Evolutionary conservation across 192 early-diverging fungal genomes (phyloP), one percentile per base, ranked within the genome.

Genomic region (Pecoramyces ruminantium): DNA sequence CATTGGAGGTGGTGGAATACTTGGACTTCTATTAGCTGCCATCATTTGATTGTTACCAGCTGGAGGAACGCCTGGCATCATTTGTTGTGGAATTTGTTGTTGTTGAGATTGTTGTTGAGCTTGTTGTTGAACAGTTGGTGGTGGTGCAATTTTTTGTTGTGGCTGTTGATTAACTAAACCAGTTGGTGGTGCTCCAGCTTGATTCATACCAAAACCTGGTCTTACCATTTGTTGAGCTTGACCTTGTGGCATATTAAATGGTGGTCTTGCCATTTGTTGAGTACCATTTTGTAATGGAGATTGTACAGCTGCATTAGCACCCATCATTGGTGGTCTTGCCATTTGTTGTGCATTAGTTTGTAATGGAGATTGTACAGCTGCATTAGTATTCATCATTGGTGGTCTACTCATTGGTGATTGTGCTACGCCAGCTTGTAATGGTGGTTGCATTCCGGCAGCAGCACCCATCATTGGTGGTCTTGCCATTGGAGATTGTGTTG

Each of bases 281-380:
- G 78, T 84, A 27, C 77, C 78, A 27, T 11, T 29, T 21, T n/a
- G 29, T 86, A 15, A 77, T 42, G 21, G 81, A 78, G 28, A 85
- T 78, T 67, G 85, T 81, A 29, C 51, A 86, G 1, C 77, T 29
- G 25, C 86, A 86, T 39, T 83, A 79, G 78, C 29, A 83, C 85
- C 18, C 78, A 79, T 34, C 77, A 79, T 38, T 25, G 90, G 89
- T 29, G 92, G 81, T 79, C 87, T 87, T 85, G 87, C 85, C 84
- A 21, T 82, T 82, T 21, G 51, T n/a, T 21, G n/a, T 67, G 51
- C 51, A 67, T 6, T 6, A 2, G 51, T n/a, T 80, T 38, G 85
- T 86, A 28, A 77, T 84, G 1, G 34, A 78, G 25, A 86, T 86
- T 79, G 85, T n/a, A n/a, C n/a, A n/a, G n/a, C n/a, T n/a, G n/a